phyloP scores from a whole-genome alignment of 2,329 filamentous ascomycete species.

The Coleophoma crateriformis region DNA sequence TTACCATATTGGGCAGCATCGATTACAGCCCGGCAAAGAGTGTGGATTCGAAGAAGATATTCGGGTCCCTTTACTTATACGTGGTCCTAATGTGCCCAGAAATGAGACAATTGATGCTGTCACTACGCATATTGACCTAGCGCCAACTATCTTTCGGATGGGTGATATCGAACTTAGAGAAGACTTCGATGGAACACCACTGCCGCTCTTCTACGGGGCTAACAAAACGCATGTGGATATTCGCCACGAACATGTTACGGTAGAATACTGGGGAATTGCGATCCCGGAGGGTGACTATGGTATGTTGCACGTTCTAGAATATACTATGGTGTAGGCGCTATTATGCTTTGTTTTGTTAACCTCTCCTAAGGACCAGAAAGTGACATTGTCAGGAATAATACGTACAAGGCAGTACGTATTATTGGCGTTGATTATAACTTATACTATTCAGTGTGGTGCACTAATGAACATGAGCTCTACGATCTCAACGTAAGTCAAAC shows the following conservation, averaged over 20 bases:
- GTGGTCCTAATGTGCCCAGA: constrained; percentile 47
- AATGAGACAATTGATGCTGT: constrained; percentile 33
- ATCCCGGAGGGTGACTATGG: constrained; percentile 13
- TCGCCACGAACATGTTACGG: constrained; percentile 37
- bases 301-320: too few relatives aligned
- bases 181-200: constrained; percentile 39
- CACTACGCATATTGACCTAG: constrained; percentile 46
- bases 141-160: constrained; percentile 38
- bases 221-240: constrained; percentile 6
- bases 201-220: constrained; percentile 26
- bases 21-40: constrained; percentile 40
- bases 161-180: constrained; percentile 25
- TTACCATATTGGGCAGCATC: constrained; percentile 44
- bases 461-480: constrained; percentile 59
- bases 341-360: background rate
- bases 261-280: constrained; percentile 37
- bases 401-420: constrained; percentile 40
- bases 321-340: too few relatives aligned
- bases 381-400: constrained; percentile 31
- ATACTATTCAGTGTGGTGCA: constrained; percentile 65
- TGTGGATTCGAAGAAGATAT: constrained; percentile 45
- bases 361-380: background rate
- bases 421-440: constrained; percentile 45
- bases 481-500: constrained; percentile 42
- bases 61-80: constrained; percentile 46